Percentiles rank a stretch among this genome's conserved stretches.
phyloP scores from a whole-genome alignment of 257 asterid species.

The Catharanthus roseus region DNA sequence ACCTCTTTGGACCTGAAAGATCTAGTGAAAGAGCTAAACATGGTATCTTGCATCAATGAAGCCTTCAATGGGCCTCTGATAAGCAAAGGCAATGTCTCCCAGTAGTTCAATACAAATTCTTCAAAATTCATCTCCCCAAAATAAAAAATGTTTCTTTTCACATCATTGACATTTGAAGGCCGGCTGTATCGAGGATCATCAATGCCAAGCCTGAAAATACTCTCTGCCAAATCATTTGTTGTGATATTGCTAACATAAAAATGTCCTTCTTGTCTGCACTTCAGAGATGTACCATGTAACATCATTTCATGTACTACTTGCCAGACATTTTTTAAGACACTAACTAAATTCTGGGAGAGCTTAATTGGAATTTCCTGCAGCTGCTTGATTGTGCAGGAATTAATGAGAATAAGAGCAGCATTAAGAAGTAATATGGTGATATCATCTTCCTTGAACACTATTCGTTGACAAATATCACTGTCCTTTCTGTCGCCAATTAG shows the following conservation, averaged over 20 bases:
- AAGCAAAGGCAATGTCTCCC: slow-evolving; percentile 62
- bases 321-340: slow-evolving; percentile 39
- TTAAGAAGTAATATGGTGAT: slow-evolving; percentile 36
- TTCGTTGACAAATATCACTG: slow-evolving; percentile 8
- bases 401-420: slow-evolving; percentile 48
- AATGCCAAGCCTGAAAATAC: slow-evolving; percentile 57
- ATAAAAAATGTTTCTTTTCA: slow-evolving; percentile 36
- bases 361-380: slow-evolving; percentile 40
- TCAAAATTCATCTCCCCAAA: slow-evolving; percentile 30
- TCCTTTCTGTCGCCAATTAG: slow-evolving; percentile 20
- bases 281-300: slow-evolving; percentile 20
- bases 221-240: slow-evolving; percentile 44
- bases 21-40: slow-evolving; percentile 40
- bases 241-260: slow-evolving; percentile 32
- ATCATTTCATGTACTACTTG: slow-evolving; percentile 32
- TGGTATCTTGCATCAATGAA: slow-evolving; percentile 23
- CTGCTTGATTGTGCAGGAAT: slow-evolving; percentile 46
- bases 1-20: slow-evolving; percentile 36
- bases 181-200: slow-evolving; percentile 12
- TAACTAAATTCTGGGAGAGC: slow-evolving; percentile 27
- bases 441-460: slow-evolving; percentile 36
- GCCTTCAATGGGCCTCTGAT: slow-evolving; percentile 31
- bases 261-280: slow-evolving; percentile 15
- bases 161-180: slow-evolving; percentile 21
- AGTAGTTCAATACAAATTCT: slow-evolving; percentile 40